A percentile compares a stretch with the other conserved stretches of the same genome.
Conservation (phyloP, 768 basidiomycete species). For the Neoboletus magnificus region DNA sequence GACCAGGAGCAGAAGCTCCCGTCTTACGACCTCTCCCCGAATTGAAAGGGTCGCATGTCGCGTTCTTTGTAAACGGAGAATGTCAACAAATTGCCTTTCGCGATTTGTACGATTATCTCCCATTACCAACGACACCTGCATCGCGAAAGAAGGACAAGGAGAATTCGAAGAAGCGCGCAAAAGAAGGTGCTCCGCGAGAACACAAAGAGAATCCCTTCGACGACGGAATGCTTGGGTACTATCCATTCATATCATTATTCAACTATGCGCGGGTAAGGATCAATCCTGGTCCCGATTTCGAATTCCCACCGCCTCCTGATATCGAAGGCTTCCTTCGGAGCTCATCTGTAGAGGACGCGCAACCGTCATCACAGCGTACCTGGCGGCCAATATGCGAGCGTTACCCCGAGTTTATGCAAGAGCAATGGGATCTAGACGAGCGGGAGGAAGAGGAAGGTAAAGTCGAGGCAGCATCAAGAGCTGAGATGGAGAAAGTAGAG, state of each 20-base stretch:
- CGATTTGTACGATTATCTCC: conserved; percentile 88
- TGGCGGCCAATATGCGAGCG: conserved; percentile 86
- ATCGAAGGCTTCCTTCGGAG: conserved; percentile 60
- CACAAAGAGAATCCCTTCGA: conserved; percentile 85
- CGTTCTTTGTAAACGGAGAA: conserved; percentile 92
- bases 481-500: conserved; percentile 44
- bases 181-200: conserved; percentile 62
- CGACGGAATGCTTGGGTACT: conserved; percentile 94
- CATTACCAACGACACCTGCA: conserved; percentile 61
- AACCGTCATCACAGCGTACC: conserved; percentile 34
- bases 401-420: conserved; percentile 79
- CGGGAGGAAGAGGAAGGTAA: conserved; percentile 70
- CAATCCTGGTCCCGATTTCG: conserved; percentile 89
- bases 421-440: conserved; percentile 77
- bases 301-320: conserved; percentile 73
- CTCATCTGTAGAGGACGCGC: conserved; percentile 31
- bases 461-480: conserved; percentile 38
- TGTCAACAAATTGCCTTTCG: conserved; percentile 80
- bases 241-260: conserved; percentile 91
- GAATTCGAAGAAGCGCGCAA: conserved; percentile 49
- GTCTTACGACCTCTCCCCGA: conserved; percentile 64
- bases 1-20: conserved; percentile 31
- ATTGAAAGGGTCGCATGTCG: conserved; percentile 67
- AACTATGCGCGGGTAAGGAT: conserved; percentile 81
- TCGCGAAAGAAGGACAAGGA: conserved; percentile 60